Evolutionary conservation across 2,329 filamentous ascomycete species (phyloP), one percentile per base, ranked within the genome.

Genomic region (Aurifilum marmelostoma): DNA sequence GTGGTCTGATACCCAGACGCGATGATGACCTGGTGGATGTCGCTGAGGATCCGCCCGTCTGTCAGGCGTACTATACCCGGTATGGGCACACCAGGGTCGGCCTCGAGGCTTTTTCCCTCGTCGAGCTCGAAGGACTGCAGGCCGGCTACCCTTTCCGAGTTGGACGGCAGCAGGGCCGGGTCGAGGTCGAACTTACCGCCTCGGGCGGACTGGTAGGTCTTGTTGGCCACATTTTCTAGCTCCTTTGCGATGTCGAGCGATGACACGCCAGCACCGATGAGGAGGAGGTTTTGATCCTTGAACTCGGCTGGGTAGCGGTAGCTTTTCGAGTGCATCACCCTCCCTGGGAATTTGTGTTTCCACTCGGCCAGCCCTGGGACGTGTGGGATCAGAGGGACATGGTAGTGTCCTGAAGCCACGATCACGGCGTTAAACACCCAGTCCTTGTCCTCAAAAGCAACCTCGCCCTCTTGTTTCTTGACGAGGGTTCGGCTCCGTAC

Each of bases 1-100:
- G 87, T 87, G 18, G 88, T 87, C 73, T 90, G 86, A 73, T 93
- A 93, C 0, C 91, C 91, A 0, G 91, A 93, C 21, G 86, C 88
- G 6, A 93, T 75, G 27, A 93, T 82, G 0, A 93, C 82, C 21
- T 81, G 79, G 73, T 93, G 84, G 47, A 93, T 87, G 12, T 83
- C 80, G 27, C 79, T 79, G 0, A 93, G 73, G 1, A 78, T 78
- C 0, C 79, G 73, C 0, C 88, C 89, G 32, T 88, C 84, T 58
- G 81, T 83, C 1, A 92, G 78, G 0, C 82, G 79, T 0, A 89
- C 77, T 0, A 76, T 82, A 0, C 85, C 82, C 0, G 86, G 85
- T 11, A 89, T 83, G 0, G 81, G 74, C 0, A 79, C 76, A 0
- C 64, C 67, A 2, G 63, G 34, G 11, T 64, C 65, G 9, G 50